A percentile compares a stretch with the other conserved stretches of the same genome.
These are phyloP conservation scores for Didymella arachidicola DNA, from an alignment of 2,329 filamentous ascomycete species.

Conservation along the genomic window DNA sequence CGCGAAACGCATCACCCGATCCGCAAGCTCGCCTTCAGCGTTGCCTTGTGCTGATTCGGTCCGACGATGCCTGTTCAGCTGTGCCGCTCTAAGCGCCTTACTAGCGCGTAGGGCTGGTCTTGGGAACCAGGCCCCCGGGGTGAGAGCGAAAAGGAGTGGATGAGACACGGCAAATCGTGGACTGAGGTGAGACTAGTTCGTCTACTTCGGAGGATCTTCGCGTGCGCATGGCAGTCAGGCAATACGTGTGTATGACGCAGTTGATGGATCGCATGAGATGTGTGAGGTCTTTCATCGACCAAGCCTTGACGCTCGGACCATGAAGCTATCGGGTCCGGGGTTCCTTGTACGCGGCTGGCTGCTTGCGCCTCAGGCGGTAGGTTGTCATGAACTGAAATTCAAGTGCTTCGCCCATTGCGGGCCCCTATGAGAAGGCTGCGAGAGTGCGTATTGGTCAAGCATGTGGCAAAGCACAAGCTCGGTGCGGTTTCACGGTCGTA, in stretches of 20 bases:
- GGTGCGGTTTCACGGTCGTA: slow-evolving; percentile 15
- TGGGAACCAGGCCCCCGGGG: slow-evolving; percentile 15
- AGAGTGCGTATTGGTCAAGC: background rate
- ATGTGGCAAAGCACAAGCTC: background rate
- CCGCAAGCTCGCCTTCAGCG: background rate
- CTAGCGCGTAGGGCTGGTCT: slow-evolving; percentile 22
- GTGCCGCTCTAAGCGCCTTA: slow-evolving; percentile 24
- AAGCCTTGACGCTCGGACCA: slow-evolving; percentile 9
- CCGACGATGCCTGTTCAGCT: slow-evolving; percentile 14
- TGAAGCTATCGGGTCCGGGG: slow-evolving; percentile 15
- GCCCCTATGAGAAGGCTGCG: background rate
- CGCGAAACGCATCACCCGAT: slow-evolving; percentile 8
- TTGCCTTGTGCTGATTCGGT: slow-evolving; percentile 13
- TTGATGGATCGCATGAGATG: slow-evolving; percentile 3
- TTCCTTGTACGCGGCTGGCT: slow-evolving; percentile 15
- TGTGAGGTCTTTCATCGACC: background rate
- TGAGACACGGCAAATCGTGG: slow-evolving; percentile 3
- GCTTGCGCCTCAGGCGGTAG: slow-evolving; percentile 14
- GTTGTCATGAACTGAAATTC: slow-evolving; percentile 10
- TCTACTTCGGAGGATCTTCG: background rate
- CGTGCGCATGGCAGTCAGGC: slow-evolving; percentile 2
- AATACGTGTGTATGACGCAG: slow-evolving; percentile 6
- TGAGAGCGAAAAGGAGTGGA: slow-evolving; percentile 16
- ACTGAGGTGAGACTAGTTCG: background rate
- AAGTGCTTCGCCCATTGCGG: background rate